A percentile compares a stretch with the other conserved stretches of the same genome.
Conservation (phyloP, 345 rosid genomes). For the Boechera divaricarpa region DNA sequence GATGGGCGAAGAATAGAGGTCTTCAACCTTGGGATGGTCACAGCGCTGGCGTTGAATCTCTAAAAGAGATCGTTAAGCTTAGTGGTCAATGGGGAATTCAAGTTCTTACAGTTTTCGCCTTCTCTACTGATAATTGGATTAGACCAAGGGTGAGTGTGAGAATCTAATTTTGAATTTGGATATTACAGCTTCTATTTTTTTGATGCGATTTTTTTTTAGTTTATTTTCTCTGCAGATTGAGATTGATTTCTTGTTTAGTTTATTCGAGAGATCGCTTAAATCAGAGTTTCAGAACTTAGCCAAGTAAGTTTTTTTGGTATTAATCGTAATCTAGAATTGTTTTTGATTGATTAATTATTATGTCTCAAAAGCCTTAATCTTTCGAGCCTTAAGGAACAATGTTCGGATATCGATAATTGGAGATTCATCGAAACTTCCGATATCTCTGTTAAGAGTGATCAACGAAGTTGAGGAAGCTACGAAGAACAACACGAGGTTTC, state of each 20-base stretch:
- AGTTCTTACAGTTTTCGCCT: constrained; percentile 85
- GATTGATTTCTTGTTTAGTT: constrained; percentile 67
- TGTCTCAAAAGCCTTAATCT: not conserved
- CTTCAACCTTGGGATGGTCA: constrained; percentile 62
- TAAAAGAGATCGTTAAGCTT: constrained; percentile 59
- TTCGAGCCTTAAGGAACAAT: constrained; percentile 35
- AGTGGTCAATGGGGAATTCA: constrained; percentile 67
- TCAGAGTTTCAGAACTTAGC: constrained; percentile 51
- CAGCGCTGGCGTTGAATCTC: constrained; percentile 65
- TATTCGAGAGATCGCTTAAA: constrained; percentile 59
- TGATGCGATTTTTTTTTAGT: not conserved
- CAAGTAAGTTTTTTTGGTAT: constrained; percentile 46
- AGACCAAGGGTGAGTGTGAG: constrained; percentile 60
- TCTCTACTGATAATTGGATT: constrained; percentile 76
- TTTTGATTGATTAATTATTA: not conserved
- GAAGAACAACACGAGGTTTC: constrained; percentile 56
- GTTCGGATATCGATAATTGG: constrained; percentile 58
- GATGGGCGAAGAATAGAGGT: constrained; percentile 74
- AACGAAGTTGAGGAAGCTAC: constrained; percentile 59
- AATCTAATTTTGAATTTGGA: constrained; percentile 3
- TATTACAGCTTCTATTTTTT: not conserved
- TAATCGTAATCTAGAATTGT: not conserved
- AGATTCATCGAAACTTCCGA: constrained; percentile 63
- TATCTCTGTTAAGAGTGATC: constrained; percentile 49
- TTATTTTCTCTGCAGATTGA: constrained; percentile 56